A percentile compares a stretch with the other conserved stretches of the same genome.
phyloP scores from a whole-genome alignment of 805 yeast species.

The Candida namnaoensis region DNA sequence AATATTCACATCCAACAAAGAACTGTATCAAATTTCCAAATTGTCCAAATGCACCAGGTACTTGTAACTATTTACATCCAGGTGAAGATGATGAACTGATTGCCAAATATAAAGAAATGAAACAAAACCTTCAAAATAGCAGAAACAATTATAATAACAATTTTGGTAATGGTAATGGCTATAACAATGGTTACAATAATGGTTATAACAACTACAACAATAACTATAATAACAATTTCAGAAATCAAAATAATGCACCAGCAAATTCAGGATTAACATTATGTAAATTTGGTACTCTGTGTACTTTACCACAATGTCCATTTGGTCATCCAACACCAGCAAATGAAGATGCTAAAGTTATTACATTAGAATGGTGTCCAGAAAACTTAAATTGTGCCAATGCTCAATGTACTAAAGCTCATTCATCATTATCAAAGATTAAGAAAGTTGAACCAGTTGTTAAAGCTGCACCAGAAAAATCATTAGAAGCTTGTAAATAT shows the following conservation, averaged over 20 bases:
- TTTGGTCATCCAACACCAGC: slow-evolving; percentile 92
- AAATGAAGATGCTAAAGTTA: slow-evolving; percentile 63
- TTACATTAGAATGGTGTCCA: slow-evolving; percentile 68
- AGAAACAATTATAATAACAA: slow-evolving; percentile 7
- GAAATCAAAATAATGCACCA: slow-evolving; percentile 2
- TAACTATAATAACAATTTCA: slow-evolving; percentile 12
- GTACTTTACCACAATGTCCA: slow-evolving; percentile 75
- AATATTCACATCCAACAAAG: slow-evolving; percentile 73
- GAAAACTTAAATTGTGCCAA: slow-evolving; percentile 59
- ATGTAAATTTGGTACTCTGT: slow-evolving; percentile 71
- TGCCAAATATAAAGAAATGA: slow-evolving; percentile 57
- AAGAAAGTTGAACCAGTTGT: slow-evolving; percentile 24
- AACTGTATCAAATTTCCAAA: slow-evolving; percentile 67
- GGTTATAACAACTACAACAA: slow-evolving; percentile 13
- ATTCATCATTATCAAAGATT: slow-evolving; percentile 63
- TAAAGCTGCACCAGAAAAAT: slow-evolving; percentile 31
- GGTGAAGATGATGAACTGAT: slow-evolving; percentile 73
- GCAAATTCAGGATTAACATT: slow-evolving; percentile 42
- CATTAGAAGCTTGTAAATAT: slow-evolving; percentile 77
- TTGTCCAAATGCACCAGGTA: slow-evolving; percentile 73
- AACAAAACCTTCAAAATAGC: slow-evolving; percentile 39
- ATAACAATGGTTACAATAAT: slow-evolving; percentile 2
- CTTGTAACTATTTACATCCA: slow-evolving; percentile 78
- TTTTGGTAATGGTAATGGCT: slow-evolving; percentile 17
- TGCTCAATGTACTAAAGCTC: slow-evolving; percentile 61